phyloP scores from a whole-genome alignment of 73 alveolate genomes.

The Paramecium sonneborni region DNA sequence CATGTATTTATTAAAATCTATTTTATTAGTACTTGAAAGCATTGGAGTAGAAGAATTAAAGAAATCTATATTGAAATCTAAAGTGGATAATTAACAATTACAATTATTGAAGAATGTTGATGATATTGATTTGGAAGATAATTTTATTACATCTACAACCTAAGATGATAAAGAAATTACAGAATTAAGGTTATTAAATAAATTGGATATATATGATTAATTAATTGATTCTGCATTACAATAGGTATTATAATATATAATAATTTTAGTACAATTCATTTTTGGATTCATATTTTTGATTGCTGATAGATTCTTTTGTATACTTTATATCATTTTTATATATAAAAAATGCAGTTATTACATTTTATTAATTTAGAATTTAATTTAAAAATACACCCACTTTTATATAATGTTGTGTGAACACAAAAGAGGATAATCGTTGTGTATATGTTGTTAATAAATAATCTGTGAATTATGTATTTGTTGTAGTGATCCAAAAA shows the following conservation, averaged over 20 bases:
- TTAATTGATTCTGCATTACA: background rate
- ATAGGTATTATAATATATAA: background rate
- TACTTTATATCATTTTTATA: background rate
- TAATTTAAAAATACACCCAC: background rate
- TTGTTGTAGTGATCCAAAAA: background rate
- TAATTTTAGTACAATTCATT: background rate
- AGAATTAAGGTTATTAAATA: background rate
- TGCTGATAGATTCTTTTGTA: background rate
- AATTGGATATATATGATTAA: background rate
- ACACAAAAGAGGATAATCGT: background rate
- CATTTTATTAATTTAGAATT: background rate
- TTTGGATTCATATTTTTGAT: background rate
- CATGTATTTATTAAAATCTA: background rate
- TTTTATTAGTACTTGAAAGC: background rate
- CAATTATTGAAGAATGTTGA: background rate
- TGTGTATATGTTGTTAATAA: background rate
- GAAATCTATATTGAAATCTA: background rate
- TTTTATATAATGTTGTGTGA: background rate
- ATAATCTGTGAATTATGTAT: background rate
- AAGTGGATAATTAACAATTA: background rate
- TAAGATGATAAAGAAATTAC: background rate
- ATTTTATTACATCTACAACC: background rate
- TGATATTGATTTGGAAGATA: background rate
- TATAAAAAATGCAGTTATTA: background rate
- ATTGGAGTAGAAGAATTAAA: background rate